Conservation (phyloP, 176 grass and related monocot species). For the Carex kokanica region DNA sequence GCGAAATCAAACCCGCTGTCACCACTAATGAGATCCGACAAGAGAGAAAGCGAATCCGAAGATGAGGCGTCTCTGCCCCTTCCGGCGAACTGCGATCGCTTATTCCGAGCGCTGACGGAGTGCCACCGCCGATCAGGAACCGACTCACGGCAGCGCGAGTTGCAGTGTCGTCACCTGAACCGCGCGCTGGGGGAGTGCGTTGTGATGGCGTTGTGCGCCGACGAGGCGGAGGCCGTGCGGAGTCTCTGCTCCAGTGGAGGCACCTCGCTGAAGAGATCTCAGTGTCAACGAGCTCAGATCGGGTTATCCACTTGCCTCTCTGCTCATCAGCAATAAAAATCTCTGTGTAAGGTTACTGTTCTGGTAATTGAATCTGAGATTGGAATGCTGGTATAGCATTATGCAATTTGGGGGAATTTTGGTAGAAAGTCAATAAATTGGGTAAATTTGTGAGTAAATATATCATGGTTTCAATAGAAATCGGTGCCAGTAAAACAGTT, state of each 20-base stretch:
- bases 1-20: background rate
- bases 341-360: background rate
- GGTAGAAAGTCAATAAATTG: too few species aligned
- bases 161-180: conserved; percentile 73
- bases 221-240: conserved; percentile 58
- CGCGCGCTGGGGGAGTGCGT: conserved; percentile 73
- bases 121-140: conserved; percentile 48
- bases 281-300: conserved; percentile 68
- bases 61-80: conserved; percentile 20
- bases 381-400: background rate
- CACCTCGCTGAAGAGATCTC: conserved; percentile 66
- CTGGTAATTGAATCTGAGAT: too few species aligned
- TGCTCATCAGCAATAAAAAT: conserved; percentile 41
- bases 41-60: background rate
- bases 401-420: too few species aligned
- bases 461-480: too few species aligned
- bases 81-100: conserved; percentile 34
- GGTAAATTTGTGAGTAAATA: too few species aligned
- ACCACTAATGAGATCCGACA: background rate
- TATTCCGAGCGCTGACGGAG: conserved; percentile 47
- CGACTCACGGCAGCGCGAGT: conserved; percentile 35
- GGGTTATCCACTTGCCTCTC: conserved; percentile 68
- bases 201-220: conserved; percentile 50
- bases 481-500: too few species aligned
- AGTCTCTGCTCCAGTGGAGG: conserved; percentile 58